A percentile compares a stretch with the other conserved stretches of the same genome.
These are phyloP conservation scores for Vitis rotundifolia DNA, from an alignment of 164 flowering plant genomes.

Conservation along the genomic window DNA sequence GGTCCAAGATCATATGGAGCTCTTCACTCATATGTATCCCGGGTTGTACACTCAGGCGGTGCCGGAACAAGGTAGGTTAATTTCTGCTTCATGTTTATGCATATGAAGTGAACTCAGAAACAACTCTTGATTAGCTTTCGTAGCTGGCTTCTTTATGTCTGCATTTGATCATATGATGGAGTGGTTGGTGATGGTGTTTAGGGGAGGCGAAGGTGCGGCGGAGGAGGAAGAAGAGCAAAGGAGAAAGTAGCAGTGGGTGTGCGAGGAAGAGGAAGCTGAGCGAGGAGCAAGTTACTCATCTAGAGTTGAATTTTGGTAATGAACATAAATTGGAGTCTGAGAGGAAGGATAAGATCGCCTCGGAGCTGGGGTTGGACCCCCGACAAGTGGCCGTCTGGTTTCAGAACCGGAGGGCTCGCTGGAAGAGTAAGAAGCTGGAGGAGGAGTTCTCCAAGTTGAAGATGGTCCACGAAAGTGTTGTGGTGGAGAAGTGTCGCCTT, in stretches of 20 bases:
- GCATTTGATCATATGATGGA: neutral
- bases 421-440: conserved; percentile 73
- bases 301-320: conserved; percentile 52
- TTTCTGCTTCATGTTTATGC: neutral
- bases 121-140: no score
- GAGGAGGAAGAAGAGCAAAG: conserved; percentile 48
- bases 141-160: neutral
- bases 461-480: conserved; percentile 32
- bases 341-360: conserved; percentile 60
- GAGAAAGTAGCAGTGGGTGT: conserved; percentile 14
- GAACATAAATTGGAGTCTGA: conserved; percentile 71
- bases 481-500: conserved; percentile 60
- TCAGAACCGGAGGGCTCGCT: conserved; percentile 72
- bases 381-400: conserved; percentile 83
- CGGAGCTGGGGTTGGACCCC: conserved; percentile 66
- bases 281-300: conserved; percentile 43
- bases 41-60: conserved; percentile 23
- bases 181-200: neutral
- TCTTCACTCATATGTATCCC: conserved; percentile 42
- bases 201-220: conserved; percentile 37
- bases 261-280: conserved; percentile 64
- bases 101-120: no score
- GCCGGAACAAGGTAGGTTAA: conserved; percentile 40
- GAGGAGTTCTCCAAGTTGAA: conserved; percentile 54
- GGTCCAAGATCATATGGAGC: conserved; percentile 34